Evolutionary conservation across 352 stramenopile species (phyloP).

Genomic region (Phytophthora brassicae): DNA sequence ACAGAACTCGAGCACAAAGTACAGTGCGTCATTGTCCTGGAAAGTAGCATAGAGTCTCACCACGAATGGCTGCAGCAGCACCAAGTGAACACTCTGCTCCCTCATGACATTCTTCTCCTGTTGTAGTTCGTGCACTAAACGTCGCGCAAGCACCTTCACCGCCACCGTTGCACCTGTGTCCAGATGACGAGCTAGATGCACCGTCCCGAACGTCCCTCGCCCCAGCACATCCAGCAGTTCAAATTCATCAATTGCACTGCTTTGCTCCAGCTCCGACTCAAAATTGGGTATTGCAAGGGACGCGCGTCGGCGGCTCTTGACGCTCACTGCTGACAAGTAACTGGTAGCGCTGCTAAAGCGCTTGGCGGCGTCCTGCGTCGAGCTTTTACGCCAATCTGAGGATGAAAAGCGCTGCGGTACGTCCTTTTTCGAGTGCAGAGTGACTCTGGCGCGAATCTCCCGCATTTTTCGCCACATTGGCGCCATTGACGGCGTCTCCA

Average conservation of each 20-base stretch:
- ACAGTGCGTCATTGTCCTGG: slow-evolving; percentile 70
- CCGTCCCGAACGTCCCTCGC: slow-evolving; percentile 67
- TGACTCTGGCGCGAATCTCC: slow-evolving; percentile 36
- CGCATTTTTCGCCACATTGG: slow-evolving; percentile 47
- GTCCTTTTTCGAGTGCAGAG: slow-evolving; percentile 19
- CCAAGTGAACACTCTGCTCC: slow-evolving; percentile 67
- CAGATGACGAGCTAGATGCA: slow-evolving; percentile 63
- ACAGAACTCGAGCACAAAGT: slow-evolving; percentile 79
- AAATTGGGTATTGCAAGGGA: slow-evolving; percentile 21
- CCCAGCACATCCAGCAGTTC: slow-evolving; percentile 68
- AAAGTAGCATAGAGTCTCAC: slow-evolving; percentile 66
- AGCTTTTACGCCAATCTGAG: slow-evolving; percentile 26
- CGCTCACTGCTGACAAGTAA: slow-evolving; percentile 25
- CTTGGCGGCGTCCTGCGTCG: slow-evolving; percentile 17
- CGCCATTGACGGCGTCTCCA: slow-evolving; percentile 35
- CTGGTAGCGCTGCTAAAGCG: slow-evolving; percentile 26
- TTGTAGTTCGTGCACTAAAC: slow-evolving; percentile 48
- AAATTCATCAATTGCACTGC: slow-evolving; percentile 42
- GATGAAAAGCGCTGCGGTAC: slow-evolving; percentile 36
- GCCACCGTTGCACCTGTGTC: slow-evolving; percentile 57
- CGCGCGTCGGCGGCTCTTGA: slow-evolving; percentile 14
- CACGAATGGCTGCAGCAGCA: slow-evolving; percentile 62
- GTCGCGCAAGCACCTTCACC: slow-evolving; percentile 57
- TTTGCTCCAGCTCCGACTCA: slow-evolving; percentile 29
- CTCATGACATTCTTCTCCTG: slow-evolving; percentile 73